Evolutionary conservation across 441 rosid genomes (phyloP).

Genomic region (Pelargonium australe): DNA sequence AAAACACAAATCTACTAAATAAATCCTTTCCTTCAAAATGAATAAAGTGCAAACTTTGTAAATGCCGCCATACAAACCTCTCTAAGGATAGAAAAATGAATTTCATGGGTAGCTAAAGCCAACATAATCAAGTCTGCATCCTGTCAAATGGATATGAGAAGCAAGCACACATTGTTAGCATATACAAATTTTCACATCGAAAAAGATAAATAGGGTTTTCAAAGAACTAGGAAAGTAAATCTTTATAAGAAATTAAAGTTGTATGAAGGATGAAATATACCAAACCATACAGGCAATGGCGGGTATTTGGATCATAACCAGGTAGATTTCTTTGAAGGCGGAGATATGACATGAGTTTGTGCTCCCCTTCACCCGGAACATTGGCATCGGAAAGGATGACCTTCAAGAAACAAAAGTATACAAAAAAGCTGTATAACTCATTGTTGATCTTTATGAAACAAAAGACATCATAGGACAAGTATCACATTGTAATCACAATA

Average conservation of each 20-base stretch:
- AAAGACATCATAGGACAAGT: neutral
- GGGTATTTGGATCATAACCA: conserved; percentile 85
- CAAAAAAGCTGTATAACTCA: conserved; percentile 20
- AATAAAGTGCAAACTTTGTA: conserved; percentile 1
- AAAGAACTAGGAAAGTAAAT: conserved; percentile 6
- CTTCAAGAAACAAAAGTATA: conserved; percentile 37
- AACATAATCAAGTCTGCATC: conserved; percentile 97
- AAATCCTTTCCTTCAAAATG: neutral
- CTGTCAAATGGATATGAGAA: conserved; percentile 37
- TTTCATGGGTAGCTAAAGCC: conserved; percentile 93
- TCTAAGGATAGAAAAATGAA: conserved; percentile 93
- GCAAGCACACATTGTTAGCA: conserved; percentile 20
- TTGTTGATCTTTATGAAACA: conserved; percentile 5
- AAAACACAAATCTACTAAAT: neutral
- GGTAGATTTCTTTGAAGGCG: conserved; percentile 94
- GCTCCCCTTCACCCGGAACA: conserved; percentile 99
- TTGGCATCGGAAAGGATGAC: conserved; percentile 97
- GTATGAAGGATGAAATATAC: conserved; percentile 41
- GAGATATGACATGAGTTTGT: conserved; percentile 84
- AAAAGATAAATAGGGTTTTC: conserved; percentile 8
- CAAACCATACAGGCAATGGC: conserved; percentile 93
- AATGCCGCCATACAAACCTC: conserved; percentile 49
- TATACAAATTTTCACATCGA: conserved; percentile 13
- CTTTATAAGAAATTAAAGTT: conserved; percentile 1
- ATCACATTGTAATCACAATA: conserved; percentile 4